These are phyloP conservation scores for Vachellia pachyceras DNA, from an alignment of 306 rosid species.

Conservation along the genomic window DNA sequence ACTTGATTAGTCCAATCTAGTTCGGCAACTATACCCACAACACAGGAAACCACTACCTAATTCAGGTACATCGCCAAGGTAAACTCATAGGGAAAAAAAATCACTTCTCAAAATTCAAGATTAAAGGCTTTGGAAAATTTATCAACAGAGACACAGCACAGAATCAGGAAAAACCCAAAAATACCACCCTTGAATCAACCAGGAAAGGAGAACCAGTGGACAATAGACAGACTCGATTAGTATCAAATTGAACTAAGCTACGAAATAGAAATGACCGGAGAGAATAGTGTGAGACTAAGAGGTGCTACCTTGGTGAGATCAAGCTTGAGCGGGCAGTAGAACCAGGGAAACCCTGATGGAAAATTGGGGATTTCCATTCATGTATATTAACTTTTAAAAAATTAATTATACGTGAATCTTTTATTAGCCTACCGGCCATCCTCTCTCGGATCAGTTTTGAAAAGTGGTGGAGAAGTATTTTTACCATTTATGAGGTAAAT, in stretches of 20 bases:
- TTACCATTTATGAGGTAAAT: no score
- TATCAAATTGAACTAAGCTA: background rate
- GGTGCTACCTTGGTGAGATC: conserved; percentile 6
- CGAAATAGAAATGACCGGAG: background rate
- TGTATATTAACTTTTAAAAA: background rate
- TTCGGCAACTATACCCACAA: background rate
- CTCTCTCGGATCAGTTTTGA: no score
- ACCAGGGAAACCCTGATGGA: background rate
- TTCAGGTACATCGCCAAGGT: background rate
- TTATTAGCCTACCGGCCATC: background rate
- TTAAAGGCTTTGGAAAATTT: background rate
- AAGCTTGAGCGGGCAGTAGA: background rate
- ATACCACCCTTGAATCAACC: background rate
- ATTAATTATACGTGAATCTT: background rate
- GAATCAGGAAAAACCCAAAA: conserved; percentile 2
- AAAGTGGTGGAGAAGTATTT: no score
- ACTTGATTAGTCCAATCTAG: background rate
- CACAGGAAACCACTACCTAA: background rate
- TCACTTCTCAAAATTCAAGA: background rate
- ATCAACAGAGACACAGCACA: background rate
- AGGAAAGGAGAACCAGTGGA: background rate
- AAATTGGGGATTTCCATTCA: background rate
- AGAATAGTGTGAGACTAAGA: conserved; percentile 2
- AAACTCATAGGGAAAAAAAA: background rate
- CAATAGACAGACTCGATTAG: background rate